These are phyloP conservation scores for Hydnum rufescens DNA, from an alignment of 768 basidiomycete species.

Conservation along the genomic window DNA sequence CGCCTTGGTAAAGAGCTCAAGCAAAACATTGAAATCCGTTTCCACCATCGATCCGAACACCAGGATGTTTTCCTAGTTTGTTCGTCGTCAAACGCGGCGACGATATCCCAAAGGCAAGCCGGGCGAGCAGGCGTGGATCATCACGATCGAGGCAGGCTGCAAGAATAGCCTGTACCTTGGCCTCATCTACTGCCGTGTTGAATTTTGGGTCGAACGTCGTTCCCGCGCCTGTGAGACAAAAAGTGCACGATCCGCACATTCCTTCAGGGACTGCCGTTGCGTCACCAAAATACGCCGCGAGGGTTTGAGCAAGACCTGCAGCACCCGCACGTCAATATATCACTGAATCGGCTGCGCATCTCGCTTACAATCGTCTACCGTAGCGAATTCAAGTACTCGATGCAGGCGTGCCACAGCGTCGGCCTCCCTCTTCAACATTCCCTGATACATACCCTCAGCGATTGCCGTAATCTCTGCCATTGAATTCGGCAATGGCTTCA, in stretches of 20 bases:
- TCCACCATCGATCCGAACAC: slow-evolving; percentile 27
- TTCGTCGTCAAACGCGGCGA: slow-evolving; percentile 25
- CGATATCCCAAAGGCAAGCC: slow-evolving; percentile 31
- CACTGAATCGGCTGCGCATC: background rate
- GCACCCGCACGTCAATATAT: too few relatives aligned
- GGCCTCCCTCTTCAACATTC: slow-evolving; percentile 25
- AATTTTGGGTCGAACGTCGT: slow-evolving; percentile 16
- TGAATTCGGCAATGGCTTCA: slow-evolving; percentile 20
- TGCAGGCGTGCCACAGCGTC: slow-evolving; percentile 24
- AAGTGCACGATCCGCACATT: slow-evolving; percentile 26
- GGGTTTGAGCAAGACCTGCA: slow-evolving; percentile 24
- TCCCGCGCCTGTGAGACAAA: slow-evolving; percentile 22
- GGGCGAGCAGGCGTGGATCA: slow-evolving; percentile 29
- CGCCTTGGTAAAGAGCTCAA: slow-evolving; percentile 18
- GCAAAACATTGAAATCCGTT: slow-evolving; percentile 23
- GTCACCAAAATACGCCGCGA: slow-evolving; percentile 29
- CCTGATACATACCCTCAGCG: slow-evolving; percentile 18
- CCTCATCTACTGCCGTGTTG: background rate
- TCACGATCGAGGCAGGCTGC: slow-evolving; percentile 27
- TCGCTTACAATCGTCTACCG: slow-evolving; percentile 21
- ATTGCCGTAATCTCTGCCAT: slow-evolving; percentile 19
- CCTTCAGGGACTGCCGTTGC: slow-evolving; percentile 21
- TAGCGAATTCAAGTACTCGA: slow-evolving; percentile 23
- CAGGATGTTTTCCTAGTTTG: slow-evolving; percentile 23
- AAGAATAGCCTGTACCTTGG: slow-evolving; percentile 16